Conservation (phyloP, 805 yeast genomes). For the Candida boidinii region DNA sequence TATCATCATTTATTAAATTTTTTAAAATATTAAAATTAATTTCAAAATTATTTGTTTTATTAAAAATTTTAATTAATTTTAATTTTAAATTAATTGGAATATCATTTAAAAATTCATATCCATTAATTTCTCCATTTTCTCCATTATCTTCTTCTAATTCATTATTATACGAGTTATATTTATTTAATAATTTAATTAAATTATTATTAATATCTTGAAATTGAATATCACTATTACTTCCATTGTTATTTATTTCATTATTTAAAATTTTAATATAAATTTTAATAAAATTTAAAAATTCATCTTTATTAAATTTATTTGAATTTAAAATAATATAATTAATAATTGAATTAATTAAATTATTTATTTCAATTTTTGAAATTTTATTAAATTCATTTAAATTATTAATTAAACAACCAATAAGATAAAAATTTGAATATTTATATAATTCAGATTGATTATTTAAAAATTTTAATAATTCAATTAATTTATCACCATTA, state of each 20-base stretch:
- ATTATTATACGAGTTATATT: too few relatives aligned
- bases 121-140: neutral
- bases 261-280: neutral
- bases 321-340: too few relatives aligned
- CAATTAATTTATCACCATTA: too few relatives aligned
- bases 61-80: neutral
- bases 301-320: neutral
- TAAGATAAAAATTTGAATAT: too few relatives aligned
- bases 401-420: too few relatives aligned
- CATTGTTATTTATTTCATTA: neutral
- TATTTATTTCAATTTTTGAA: too few relatives aligned
- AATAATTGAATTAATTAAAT: too few relatives aligned
- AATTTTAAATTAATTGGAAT: neutral
- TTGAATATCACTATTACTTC: too few relatives aligned
- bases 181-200: neutral
- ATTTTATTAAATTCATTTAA: too few relatives aligned
- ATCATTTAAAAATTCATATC: neutral
- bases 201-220: too few relatives aligned
- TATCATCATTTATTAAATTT: neutral
- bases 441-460: too few relatives aligned
- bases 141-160: neutral
- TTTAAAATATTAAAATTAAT: constrained; percentile 3
- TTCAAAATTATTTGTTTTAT: constrained; percentile 1
- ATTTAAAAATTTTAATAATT: too few relatives aligned
- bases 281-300: neutral